phyloP scores from a whole-genome alignment of 768 basidiomycete genomes.

The Auriculariales sp. region DNA sequence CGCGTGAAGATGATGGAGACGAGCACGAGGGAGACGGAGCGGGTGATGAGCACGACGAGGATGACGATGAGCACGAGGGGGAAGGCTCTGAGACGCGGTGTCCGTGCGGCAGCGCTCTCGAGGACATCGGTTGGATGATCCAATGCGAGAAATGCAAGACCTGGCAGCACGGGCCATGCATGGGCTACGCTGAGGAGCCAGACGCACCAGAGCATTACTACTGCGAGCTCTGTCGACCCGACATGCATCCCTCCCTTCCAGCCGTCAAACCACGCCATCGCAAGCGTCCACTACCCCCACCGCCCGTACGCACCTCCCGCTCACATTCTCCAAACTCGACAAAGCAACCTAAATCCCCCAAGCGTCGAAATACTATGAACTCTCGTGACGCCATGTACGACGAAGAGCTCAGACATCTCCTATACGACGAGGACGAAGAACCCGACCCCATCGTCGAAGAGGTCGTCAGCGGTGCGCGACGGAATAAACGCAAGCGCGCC shows the following conservation, averaged over 20 bases:
- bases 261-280: constrained; percentile 35
- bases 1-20: constrained; percentile 29
- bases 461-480: constrained; percentile 23
- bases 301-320: constrained; percentile 44
- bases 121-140: constrained; percentile 87
- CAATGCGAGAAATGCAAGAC: constrained; percentile 94
- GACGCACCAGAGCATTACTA: constrained; percentile 73
- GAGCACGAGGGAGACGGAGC: constrained; percentile 3
- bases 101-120: constrained; percentile 55
- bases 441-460: constrained; percentile 17
- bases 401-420: constrained; percentile 61
- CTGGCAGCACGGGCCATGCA: constrained; percentile 96
- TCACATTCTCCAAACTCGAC: constrained; percentile 50
- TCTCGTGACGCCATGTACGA: constrained; percentile 90
- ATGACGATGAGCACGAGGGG: constrained; percentile 35
- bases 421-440: constrained; percentile 28
- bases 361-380: constrained; percentile 94
- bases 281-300: constrained; percentile 8
- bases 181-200: constrained; percentile 76
- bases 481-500: constrained; percentile 58
- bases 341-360: constrained; percentile 24
- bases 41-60: constrained; percentile 33
- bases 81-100: constrained; percentile 60
- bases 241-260: constrained; percentile 67
- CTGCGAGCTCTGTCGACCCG: constrained; percentile 87